Conservation (phyloP, 2,329 filamentous ascomycete genomes). For the Cryphonectria japonica region DNA sequence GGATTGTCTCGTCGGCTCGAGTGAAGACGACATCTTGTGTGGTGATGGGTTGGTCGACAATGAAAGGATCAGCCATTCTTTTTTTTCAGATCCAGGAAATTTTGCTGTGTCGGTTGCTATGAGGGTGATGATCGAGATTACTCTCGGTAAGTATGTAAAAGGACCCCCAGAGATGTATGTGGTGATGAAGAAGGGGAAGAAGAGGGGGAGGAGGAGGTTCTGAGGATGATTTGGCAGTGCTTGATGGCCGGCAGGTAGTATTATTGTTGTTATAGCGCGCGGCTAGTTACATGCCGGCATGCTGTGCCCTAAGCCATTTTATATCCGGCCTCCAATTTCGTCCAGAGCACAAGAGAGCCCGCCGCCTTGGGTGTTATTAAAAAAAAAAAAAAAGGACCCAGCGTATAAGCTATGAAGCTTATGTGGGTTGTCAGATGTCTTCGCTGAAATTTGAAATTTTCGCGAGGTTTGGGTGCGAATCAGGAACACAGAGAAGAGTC, state of each 20-base stretch:
- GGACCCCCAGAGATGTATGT: no score
- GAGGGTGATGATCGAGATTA: neutral
- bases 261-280: neutral
- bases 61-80: conserved; percentile 21
- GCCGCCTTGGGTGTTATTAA: neutral
- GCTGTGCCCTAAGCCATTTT: conserved; percentile 12
- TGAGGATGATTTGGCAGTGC: no score
- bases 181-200: no score
- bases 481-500: neutral
- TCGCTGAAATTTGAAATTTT: conserved; percentile 29
- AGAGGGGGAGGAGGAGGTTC: neutral
- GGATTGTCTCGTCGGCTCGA: conserved; percentile 37
- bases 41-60: conserved; percentile 31
- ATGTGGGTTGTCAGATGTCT: conserved; percentile 32
- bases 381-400: conserved; percentile 14
- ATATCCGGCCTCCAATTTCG: conserved; percentile 3
- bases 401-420: conserved; percentile 22
- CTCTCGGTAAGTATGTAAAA: no score
- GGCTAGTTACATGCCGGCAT: neutral
- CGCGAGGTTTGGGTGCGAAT: conserved; percentile 9
- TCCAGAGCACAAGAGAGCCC: neutral
- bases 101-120: neutral
- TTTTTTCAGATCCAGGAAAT: neutral
- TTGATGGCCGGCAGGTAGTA: neutral
- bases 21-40: conserved; percentile 36